Base-by-base conservation (phyloP, 371 early-diverging fungal species). In the Lichtheimia ramosa region DNA sequence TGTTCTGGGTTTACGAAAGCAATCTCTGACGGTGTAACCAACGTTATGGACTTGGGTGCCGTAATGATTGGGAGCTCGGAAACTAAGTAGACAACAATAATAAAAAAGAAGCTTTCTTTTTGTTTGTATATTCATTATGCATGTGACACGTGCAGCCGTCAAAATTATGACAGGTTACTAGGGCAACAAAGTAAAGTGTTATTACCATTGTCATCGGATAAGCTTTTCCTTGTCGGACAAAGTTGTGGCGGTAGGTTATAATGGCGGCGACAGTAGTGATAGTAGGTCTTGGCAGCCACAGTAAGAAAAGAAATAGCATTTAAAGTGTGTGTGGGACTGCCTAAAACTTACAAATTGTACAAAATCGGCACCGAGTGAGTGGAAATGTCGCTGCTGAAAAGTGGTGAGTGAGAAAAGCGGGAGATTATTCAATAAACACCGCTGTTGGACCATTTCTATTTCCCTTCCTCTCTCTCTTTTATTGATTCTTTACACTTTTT, bases 1-100 rank as follows among this genome's bases (percentile, higher is more conserved):
- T n/a, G n/a, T 46, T 46, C n/a, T n/a, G n/a, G 46, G 18, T 21
- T n/a, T 46, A 21, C 46, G 21, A 46, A 46, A 18, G 46, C 46
- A 50, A 46, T 48, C 55, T 62, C 62, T 62, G 62, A 62, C 62
- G 62, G 62, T 62, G 43, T 55, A 48, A 62, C 62, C 62, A 62
- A 62, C 62, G 27, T 62, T 53, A 48, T 41, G 62, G 55, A 56
- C 62, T 42, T 62, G 59, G 59, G 59, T 59, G 59, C 59, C 59
- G 27, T 49, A 53, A 41, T 62, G 62, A 48, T 56, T 62, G 62
- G 62, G 62, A 62, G 62, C 62, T 56, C 56, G 49, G 48, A 40
- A 13, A 46, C 27, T 51, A 51, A n/a, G 20, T 25, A 14, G 28
- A 48, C 34, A 34, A 34, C 34, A 34, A 34, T 34, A 8, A 48